Percentiles rank a stretch among this genome's conserved stretches.
These are phyloP conservation scores for Echinosophora koreensis DNA, from an alignment of 306 rosid species.

Conservation along the genomic window DNA sequence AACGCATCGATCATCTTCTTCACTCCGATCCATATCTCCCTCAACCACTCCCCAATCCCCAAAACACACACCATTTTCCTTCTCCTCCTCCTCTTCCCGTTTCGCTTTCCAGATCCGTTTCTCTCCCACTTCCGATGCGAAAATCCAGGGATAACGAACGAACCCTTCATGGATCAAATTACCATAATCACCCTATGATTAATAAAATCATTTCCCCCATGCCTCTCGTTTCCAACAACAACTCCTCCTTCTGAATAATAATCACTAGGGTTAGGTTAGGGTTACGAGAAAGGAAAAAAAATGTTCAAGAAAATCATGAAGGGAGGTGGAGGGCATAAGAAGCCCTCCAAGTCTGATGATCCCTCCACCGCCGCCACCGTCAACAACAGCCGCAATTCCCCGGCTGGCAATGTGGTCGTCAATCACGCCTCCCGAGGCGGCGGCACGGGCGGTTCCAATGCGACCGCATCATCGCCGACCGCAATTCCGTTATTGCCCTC, in stretches of 20 bases:
- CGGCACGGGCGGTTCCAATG: neutral
- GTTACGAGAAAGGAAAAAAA: slow-evolving; percentile 21
- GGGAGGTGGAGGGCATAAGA: slow-evolving; percentile 83
- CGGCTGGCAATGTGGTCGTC: slow-evolving; percentile 65
- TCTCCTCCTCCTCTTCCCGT: slow-evolving; percentile 7
- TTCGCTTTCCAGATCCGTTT: slow-evolving; percentile 60
- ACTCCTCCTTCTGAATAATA: slow-evolving; percentile 18
- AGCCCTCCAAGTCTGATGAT: slow-evolving; percentile 95
- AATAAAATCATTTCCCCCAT: neutral
- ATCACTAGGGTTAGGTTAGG: slow-evolving; percentile 66
- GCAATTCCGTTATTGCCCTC: slow-evolving; percentile 43
- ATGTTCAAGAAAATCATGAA: slow-evolving; percentile 93
- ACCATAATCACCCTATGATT: too few species aligned
- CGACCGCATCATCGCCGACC: neutral
- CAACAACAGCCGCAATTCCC: slow-evolving; percentile 52
- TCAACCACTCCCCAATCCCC: slow-evolving; percentile 31
- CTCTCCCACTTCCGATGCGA: slow-evolving; percentile 45
- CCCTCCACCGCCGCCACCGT: slow-evolving; percentile 52
- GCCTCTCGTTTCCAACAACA: slow-evolving; percentile 31
- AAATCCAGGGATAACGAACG: slow-evolving; percentile 32
- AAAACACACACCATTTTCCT: slow-evolving; percentile 17
- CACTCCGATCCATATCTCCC: slow-evolving; percentile 51
- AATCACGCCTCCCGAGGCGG: slow-evolving; percentile 82
- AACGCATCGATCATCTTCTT: slow-evolving; percentile 52
- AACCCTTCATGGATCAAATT: slow-evolving; percentile 42